A percentile compares a stretch with the other conserved stretches of the same genome.
These are phyloP conservation scores for Claviceps sp. DNA, from an alignment of 2,329 filamentous ascomycete species.

Conservation along the genomic window DNA sequence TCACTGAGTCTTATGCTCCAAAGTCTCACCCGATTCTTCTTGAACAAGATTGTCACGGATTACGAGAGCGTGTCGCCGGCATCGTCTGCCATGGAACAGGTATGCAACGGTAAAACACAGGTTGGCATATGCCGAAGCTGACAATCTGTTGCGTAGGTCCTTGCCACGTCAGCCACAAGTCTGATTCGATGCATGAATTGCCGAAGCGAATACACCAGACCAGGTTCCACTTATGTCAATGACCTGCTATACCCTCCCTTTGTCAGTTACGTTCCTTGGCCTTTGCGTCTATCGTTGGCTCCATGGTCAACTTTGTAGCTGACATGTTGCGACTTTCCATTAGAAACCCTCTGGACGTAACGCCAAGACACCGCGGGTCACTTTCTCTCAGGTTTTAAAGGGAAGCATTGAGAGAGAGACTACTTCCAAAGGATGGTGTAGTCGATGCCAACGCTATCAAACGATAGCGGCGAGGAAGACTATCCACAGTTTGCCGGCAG, in stretches of 20 bases:
- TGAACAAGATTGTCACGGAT: conserved; percentile 69
- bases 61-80: conserved; percentile 53
- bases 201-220: conserved; percentile 69
- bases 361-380: conserved; percentile 40
- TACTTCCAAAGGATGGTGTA: conserved; percentile 85
- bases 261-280: conserved; percentile 13
- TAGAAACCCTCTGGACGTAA: conserved; percentile 36
- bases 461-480: conserved; percentile 74
- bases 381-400: conserved; percentile 87
- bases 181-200: conserved; percentile 79
- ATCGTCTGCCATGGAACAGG: conserved; percentile 56
- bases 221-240: conserved; percentile 68
- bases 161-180: conserved; percentile 58
- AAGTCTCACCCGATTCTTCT: conserved; percentile 68
- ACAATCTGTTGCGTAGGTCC: conserved; percentile 20
- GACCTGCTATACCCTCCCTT: conserved; percentile 65
- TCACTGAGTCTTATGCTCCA: conserved; percentile 75
- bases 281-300: background rate
- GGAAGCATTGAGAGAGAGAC: conserved; percentile 81
- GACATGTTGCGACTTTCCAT: background rate
- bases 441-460: conserved; percentile 80
- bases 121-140: background rate
- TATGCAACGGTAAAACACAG: conserved; percentile 15
- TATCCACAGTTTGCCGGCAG: conserved; percentile 66
- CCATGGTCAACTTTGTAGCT: background rate